Evolutionary conservation across 164 flowering plant species (phyloP), one percentile per base, ranked within the genome.

Genomic region (Houttuynia cordata): DNA sequence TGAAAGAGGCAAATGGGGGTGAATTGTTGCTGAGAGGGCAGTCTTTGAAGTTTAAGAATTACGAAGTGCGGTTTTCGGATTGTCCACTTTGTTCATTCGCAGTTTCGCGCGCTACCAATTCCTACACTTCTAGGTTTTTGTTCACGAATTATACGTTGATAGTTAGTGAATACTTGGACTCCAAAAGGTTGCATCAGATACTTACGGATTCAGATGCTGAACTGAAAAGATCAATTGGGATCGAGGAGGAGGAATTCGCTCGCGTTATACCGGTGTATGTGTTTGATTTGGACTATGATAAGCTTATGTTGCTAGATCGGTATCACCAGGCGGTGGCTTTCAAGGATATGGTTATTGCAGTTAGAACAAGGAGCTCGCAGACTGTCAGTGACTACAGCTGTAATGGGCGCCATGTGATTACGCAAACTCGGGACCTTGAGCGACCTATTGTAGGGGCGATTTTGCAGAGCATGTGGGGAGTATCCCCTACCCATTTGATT

Each of bases 391-490:
- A 88, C 68, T 91, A 94, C 64, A 86, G 82, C 67, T 94, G 99
- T 63, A 94, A 91, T 73, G 91, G 97, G 3, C 91, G 90, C 42
- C 91, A 83, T 77, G 87, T 94, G 64, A 88, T 91, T 67, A 79
- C 82, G 1, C 91, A 81, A 59, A 78, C 95, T 0, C 72, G 99
- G 39, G 91, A 85, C 62, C 91, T 94, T 50, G 97, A 85, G 76
- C 72, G 95, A 57, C 89, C 97, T 0, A 71, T 91, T 42, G 82
- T 94, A 22, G 97, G 96, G 56, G 91, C 99, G 0, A 83, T 94
- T 49, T 66, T 94, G 42, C 99, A 94, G 79, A 94, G 91, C 59
- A 79, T 86, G 93, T 94, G 97, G 96, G 99, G 99, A 12, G 93
- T 94, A n/a, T 81, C 97, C 1, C 97, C 99, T 0, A 94, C 96